These are phyloP conservation scores for Komagataella mondaviorum DNA, from an alignment of 805 yeast genomes.

Conservation along the genomic window DNA sequence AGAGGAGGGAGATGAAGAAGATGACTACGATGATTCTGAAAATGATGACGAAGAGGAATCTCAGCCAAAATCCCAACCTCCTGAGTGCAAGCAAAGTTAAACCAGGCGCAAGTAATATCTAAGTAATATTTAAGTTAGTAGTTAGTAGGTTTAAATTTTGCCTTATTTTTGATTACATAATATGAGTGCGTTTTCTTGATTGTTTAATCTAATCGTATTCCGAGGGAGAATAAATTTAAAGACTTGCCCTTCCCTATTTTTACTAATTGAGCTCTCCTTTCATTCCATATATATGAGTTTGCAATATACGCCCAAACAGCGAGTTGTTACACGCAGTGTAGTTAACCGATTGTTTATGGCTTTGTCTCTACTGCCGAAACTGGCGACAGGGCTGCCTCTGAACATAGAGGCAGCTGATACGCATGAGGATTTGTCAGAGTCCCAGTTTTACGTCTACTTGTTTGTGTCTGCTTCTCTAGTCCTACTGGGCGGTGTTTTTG, in stretches of 20 bases:
- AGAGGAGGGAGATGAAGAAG: slow-evolving; percentile 49
- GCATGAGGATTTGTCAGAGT: background rate
- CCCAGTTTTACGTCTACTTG: slow-evolving; percentile 32
- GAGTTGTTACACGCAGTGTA: background rate
- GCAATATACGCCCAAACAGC: background rate
- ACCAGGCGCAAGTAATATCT: background rate
- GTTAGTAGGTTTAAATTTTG: background rate
- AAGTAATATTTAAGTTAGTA: background rate
- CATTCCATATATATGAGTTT: background rate
- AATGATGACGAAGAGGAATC: slow-evolving; percentile 31
- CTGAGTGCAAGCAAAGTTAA: slow-evolving; percentile 54
- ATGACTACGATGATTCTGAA: slow-evolving; percentile 47
- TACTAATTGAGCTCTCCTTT: background rate
- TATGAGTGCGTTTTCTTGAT: background rate
- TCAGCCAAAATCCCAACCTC: slow-evolving; percentile 43
- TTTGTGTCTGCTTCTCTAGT: slow-evolving; percentile 47
- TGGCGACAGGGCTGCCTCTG: background rate
- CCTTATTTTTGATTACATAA: background rate
- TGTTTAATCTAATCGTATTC: background rate
- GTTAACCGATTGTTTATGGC: background rate
- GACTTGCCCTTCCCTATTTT: background rate
- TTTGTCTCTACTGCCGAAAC: background rate
- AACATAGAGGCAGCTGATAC: background rate
- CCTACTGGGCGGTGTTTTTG: slow-evolving; percentile 78
- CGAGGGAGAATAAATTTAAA: background rate